Evolutionary conservation across 805 yeast genomes (phyloP).

Genomic region (Cyberlindnera bimundalis): DNA sequence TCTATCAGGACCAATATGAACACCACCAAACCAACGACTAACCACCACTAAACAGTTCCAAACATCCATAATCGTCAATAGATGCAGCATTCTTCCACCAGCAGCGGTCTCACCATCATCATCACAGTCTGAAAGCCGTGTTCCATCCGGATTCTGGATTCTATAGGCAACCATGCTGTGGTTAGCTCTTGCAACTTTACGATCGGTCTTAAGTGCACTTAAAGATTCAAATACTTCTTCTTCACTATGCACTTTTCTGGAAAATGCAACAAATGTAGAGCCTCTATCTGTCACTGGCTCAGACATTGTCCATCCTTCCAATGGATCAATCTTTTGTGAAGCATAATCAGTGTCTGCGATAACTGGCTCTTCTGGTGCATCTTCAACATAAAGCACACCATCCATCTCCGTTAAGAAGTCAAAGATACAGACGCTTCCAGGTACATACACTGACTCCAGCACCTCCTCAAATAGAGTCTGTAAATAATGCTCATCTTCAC

Average conservation of each 20-base stretch:
- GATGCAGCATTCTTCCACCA: conserved; percentile 79
- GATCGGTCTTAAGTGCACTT: conserved; percentile 54
- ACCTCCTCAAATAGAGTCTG: conserved; percentile 46
- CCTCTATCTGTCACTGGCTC: conserved; percentile 81
- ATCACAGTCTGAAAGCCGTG: conserved; percentile 77
- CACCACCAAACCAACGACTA: conserved; percentile 91
- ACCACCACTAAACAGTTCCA: conserved; percentile 78
- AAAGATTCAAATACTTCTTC: conserved; percentile 60
- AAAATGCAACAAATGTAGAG: conserved; percentile 80
- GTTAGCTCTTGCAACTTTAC: conserved; percentile 59
- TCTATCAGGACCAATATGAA: conserved; percentile 86
- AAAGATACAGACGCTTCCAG: conserved; percentile 74
- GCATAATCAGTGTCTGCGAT: not conserved
- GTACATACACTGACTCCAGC: conserved; percentile 47
- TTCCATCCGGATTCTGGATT: conserved; percentile 49
- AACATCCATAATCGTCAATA: conserved; percentile 69
- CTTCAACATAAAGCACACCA: conserved; percentile 41
- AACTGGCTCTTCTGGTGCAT: conserved; percentile 21
- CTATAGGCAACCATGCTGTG: conserved; percentile 92
- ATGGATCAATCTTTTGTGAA: conserved; percentile 35
- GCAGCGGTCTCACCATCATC: conserved; percentile 99
- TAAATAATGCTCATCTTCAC: conserved; percentile 42
- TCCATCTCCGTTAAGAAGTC: conserved; percentile 71
- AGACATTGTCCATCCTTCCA: conserved; percentile 73
- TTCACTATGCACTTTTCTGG: conserved; percentile 57